These are phyloP conservation scores for Teunomyces barrocoloradensis DNA, from an alignment of 805 yeast genomes.

Conservation along the genomic window DNA sequence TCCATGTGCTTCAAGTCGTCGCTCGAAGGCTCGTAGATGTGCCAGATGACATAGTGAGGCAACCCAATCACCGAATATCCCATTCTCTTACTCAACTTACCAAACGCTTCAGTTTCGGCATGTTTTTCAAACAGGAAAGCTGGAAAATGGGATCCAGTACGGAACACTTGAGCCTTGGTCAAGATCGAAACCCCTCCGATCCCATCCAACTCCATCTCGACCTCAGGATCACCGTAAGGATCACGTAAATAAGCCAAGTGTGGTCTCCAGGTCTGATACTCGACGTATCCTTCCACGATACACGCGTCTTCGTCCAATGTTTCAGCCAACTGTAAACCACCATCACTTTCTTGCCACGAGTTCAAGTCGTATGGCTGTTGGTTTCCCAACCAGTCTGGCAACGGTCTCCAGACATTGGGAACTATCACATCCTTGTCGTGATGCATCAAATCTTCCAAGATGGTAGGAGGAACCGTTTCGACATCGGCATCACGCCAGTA, in stretches of 20 bases:
- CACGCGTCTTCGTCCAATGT: slow-evolving; percentile 88
- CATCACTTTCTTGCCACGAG: slow-evolving; percentile 84
- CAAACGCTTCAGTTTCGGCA: slow-evolving; percentile 98
- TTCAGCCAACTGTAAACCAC: slow-evolving; percentile 75
- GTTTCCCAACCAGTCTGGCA: slow-evolving; percentile 82
- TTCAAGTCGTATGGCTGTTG: slow-evolving; percentile 84
- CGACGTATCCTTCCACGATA: slow-evolving; percentile 96
- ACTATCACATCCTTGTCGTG: slow-evolving; percentile 90
- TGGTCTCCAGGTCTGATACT: slow-evolving; percentile 97
- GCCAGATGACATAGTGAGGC: slow-evolving; percentile 59
- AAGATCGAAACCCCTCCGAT: slow-evolving; percentile 96
- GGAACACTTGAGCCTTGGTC: slow-evolving; percentile 81
- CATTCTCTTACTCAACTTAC: slow-evolving; percentile 83
- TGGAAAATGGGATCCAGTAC: slow-evolving; percentile 90
- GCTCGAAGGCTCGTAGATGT: slow-evolving; percentile 83
- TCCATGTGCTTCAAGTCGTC: slow-evolving; percentile 88
- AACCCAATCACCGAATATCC: slow-evolving; percentile 83
- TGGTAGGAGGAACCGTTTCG: slow-evolving; percentile 82
- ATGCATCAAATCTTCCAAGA: slow-evolving; percentile 88
- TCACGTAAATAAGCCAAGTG: slow-evolving; percentile 93
- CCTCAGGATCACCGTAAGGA: slow-evolving; percentile 92
- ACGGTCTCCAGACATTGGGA: slow-evolving; percentile 91
- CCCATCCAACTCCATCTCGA: slow-evolving; percentile 91
- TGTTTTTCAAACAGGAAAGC: slow-evolving; percentile 95
- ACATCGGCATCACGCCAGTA: slow-evolving; percentile 98